These are phyloP conservation scores for Sclerotinia sclerotiorum DNA, from an alignment of 2,329 filamentous ascomycete species.

Conservation along the genomic window DNA sequence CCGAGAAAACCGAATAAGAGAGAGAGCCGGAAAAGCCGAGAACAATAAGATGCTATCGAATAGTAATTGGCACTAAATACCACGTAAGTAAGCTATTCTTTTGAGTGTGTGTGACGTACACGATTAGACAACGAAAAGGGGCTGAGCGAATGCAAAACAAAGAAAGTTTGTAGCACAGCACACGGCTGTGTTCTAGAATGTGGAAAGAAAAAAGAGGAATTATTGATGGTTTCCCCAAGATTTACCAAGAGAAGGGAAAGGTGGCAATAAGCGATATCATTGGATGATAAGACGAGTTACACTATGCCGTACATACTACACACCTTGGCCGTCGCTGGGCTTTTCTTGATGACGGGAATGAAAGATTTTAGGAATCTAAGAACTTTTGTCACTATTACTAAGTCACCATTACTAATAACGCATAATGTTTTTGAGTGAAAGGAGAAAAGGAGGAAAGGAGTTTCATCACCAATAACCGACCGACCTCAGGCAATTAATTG, in stretches of 20 bases:
- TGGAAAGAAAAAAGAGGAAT: neutral
- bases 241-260: too few relatives aligned
- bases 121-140: neutral
- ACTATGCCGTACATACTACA: neutral
- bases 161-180: neutral
- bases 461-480: neutral
- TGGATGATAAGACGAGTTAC: neutral
- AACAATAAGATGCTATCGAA: neutral
- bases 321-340: neutral
- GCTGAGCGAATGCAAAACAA: conserved; percentile 3
- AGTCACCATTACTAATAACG: neutral
- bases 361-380: neutral
- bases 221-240: neutral
- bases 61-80: too few relatives aligned
- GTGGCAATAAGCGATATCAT: neutral
- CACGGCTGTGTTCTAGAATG: neutral
- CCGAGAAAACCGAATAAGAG: neutral
- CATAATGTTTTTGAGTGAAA: conserved; percentile 3
- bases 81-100: neutral
- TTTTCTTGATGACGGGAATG: neutral
- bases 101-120: neutral
- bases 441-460: neutral
- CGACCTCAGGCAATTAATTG: neutral
- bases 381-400: neutral
- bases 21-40: neutral